Conservation (phyloP, 2,329 filamentous ascomycete species). For the Helotiales sp. region DNA sequence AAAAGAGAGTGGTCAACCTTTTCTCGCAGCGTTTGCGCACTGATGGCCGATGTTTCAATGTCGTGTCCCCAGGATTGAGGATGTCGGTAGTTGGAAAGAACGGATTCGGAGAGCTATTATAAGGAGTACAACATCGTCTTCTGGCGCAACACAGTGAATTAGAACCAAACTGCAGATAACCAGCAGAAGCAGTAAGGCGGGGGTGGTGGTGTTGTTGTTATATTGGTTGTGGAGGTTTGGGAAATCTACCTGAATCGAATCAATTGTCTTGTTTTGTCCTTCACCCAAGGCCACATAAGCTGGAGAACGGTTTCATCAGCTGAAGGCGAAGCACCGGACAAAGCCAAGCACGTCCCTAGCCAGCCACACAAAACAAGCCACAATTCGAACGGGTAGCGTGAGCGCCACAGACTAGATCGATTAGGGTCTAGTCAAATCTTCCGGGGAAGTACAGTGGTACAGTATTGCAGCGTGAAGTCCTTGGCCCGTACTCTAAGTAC, state of each 20-base stretch:
- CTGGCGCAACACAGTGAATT: not conserved
- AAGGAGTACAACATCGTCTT: constrained; percentile 2
- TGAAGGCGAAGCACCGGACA: not conserved
- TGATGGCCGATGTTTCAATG: constrained; percentile 31
- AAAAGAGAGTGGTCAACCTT: not conserved
- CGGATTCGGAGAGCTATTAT: not conserved
- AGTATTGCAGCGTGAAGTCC: no score
- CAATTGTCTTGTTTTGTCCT: constrained; percentile 1
- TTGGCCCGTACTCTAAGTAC: no score
- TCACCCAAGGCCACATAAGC: constrained; percentile 15
- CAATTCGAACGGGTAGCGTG: not conserved
- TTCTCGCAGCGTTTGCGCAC: constrained; percentile 30
- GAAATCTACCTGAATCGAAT: not conserved
- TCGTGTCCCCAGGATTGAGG: constrained; percentile 16
- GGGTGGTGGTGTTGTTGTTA: not conserved
- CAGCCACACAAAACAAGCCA: not conserved
- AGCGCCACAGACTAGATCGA: not conserved
- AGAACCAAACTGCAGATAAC: not conserved
- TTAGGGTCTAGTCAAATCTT: not conserved
- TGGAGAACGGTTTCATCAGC: constrained; percentile 10
- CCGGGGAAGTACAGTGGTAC: not conserved
- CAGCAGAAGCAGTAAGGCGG: not conserved
- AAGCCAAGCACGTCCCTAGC: not conserved
- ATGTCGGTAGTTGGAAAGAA: not conserved
- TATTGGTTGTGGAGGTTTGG: not conserved